Evolutionary conservation across 768 basidiomycete species (phyloP), one percentile per base, ranked within the genome.

Genomic region (Boletellus sp.): DNA sequence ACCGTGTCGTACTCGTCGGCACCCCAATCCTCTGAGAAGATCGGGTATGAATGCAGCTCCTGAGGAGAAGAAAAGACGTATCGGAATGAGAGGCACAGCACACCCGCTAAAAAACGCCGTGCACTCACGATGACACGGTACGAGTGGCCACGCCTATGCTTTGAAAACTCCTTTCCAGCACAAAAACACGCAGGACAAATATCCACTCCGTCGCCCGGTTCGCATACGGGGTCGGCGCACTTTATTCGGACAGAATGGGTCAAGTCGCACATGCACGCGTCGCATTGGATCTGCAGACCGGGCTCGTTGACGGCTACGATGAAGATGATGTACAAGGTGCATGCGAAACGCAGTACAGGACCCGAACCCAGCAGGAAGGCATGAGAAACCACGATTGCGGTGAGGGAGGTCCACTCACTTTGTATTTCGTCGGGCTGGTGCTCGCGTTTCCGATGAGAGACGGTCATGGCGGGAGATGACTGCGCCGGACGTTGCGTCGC

Each of bases 231-330:
- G 68, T 91, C 88, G 28, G 95, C 94, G 65, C 95, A 99, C 70
- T 94, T 94, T 65, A 99, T 92, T 54, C 94, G 87, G 54, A 96
- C 83, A n/a, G 90, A 90, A 65, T 97, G 93, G 3, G 96, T 97
- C 57, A 98, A 78, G 71, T 98, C 93, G 70, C 83, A 80, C 54
- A 73, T 73, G 69, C 94, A 95, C 13, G 81, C 70, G 66, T 94
- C 92, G 73, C 92, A 95, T 56, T 85, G 78, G 57, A 89, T 87
- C 62, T 90, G 84, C 32, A 87, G 74, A 51, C 88, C 90, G 16
- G 90, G 89, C 57, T 92, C 90, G 61, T 82, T 87, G 47, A 89
- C 80, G 56, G 82, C 84, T 87, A 28, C 28, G 28, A 3, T 28
- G 28, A 28, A n/a, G n/a, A n/a, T n/a, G n/a, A n/a, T 4, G 24